These are phyloP conservation scores for Suillus alpinus DNA, from an alignment of 768 basidiomycete species.

Conservation along the genomic window DNA sequence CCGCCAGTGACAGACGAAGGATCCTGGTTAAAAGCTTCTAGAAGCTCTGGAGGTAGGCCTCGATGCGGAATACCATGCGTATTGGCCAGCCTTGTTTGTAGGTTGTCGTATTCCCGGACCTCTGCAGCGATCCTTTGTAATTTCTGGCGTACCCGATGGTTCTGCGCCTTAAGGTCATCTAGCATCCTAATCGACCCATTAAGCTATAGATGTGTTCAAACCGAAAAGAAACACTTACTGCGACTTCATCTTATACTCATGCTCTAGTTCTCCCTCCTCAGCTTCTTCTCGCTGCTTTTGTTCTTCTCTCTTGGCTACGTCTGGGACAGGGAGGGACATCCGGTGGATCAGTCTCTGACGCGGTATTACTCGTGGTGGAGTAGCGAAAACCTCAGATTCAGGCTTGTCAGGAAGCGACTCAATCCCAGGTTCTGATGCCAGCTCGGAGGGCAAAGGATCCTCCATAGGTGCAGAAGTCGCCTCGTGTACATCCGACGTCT, in stretches of 20 bases:
- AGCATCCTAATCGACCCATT: constrained; percentile 45
- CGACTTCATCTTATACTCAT: constrained; percentile 50
- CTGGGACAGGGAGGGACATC: constrained; percentile 31
- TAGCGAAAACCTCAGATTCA: not conserved
- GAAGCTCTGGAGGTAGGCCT: constrained; percentile 58
- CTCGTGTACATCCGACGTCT: constrained; percentile 8
- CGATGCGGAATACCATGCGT: constrained; percentile 46
- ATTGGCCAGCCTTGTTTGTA: constrained; percentile 51
- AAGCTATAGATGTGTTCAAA: not conserved
- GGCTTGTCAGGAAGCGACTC: not conserved
- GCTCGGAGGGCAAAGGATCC: constrained; percentile 3
- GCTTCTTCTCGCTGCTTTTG: constrained; percentile 35
- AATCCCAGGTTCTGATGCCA: constrained; percentile 8
- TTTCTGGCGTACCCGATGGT: constrained; percentile 65
- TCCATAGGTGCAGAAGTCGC: constrained; percentile 7
- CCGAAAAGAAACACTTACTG: constrained; percentile 16
- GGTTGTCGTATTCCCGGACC: constrained; percentile 63
- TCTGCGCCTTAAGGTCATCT: constrained; percentile 56
- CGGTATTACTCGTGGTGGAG: not conserved
- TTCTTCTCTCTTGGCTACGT: too few relatives aligned
- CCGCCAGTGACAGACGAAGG: constrained; percentile 71
- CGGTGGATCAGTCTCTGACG: constrained; percentile 19
- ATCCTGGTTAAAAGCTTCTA: constrained; percentile 76
- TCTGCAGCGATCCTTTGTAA: constrained; percentile 61
- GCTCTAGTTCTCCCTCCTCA: constrained; percentile 46